phyloP scores from a whole-genome alignment of 202 grass and related monocot genomes.

The Hordeum pubiflorum region DNA sequence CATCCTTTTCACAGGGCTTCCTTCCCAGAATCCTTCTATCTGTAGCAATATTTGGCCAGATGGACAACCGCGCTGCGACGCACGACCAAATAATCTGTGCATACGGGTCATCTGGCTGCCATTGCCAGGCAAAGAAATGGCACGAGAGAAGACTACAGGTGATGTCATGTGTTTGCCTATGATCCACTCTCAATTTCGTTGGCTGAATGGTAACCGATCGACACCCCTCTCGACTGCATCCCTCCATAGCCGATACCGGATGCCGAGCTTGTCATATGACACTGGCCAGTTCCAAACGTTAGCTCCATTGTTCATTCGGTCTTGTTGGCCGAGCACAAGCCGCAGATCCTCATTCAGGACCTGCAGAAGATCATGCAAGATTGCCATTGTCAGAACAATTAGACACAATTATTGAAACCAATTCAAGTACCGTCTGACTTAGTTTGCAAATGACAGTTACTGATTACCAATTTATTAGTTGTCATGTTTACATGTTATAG shows the following conservation, averaged over 20 bases:
- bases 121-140: conserved; percentile 27
- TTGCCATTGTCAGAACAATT: background rate
- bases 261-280: conserved; percentile 86
- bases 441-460: background rate
- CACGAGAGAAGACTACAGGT: conserved; percentile 13
- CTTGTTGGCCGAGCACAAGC: conserved; percentile 86
- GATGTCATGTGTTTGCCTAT: conserved; percentile 18
- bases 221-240: conserved; percentile 56
- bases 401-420: background rate
- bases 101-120: conserved; percentile 25
- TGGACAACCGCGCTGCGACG: conserved; percentile 11
- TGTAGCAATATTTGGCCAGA: background rate
- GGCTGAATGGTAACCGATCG: conserved; percentile 49
- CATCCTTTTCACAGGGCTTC: conserved; percentile 1
- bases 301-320: conserved; percentile 83
- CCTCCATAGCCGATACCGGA: conserved; percentile 81
- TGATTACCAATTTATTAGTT: background rate
- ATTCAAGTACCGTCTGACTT: background rate
- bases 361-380: conserved; percentile 27
- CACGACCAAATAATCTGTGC: background rate
- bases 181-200: conserved; percentile 46
- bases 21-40: background rate
- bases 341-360: conserved; percentile 94
- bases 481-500: background rate
- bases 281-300: conserved; percentile 89